These are phyloP conservation scores for Globisporangium polare DNA, from an alignment of 352 stramenopile genomes.

Conservation along the genomic window DNA sequence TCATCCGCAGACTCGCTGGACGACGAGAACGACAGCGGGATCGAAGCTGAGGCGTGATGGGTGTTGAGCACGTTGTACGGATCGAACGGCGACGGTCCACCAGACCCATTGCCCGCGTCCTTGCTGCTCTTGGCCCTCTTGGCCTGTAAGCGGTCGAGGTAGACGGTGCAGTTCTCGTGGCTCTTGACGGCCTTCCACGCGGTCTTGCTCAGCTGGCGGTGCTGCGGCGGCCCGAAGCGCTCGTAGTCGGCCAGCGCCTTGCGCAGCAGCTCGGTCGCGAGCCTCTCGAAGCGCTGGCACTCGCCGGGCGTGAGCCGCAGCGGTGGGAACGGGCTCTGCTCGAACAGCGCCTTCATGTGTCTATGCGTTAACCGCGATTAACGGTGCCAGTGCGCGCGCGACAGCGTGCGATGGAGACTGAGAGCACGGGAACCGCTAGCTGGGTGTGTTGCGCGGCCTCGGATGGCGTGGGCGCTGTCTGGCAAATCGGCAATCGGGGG, in stretches of 20 bases:
- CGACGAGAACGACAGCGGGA: conserved; percentile 4
- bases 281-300: conserved; percentile 13
- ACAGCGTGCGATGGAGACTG: background rate
- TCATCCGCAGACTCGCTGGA: conserved; percentile 1
- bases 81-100: background rate
- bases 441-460: background rate
- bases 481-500: background rate
- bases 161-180: conserved; percentile 15
- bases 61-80: background rate
- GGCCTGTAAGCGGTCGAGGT: conserved; percentile 3
- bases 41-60: background rate
- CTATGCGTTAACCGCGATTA: background rate
- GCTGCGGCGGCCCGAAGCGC: conserved; percentile 4
- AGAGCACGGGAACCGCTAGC: too few relatives aligned
- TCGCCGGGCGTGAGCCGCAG: conserved; percentile 20
- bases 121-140: conserved; percentile 5
- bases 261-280: conserved; percentile 22
- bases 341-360: conserved; percentile 6
- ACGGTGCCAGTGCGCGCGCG: too few relatives aligned
- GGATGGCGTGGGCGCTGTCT: background rate
- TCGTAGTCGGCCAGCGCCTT: conserved; percentile 28
- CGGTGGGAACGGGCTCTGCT: conserved; percentile 18
- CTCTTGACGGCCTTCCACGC: conserved; percentile 20
- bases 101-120: background rate
- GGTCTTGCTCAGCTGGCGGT: conserved; percentile 8